Percentiles rank a stretch among this genome's conserved stretches.
phyloP scores from a whole-genome alignment of 768 basidiomycete genomes.

The Pholiota molesta region DNA sequence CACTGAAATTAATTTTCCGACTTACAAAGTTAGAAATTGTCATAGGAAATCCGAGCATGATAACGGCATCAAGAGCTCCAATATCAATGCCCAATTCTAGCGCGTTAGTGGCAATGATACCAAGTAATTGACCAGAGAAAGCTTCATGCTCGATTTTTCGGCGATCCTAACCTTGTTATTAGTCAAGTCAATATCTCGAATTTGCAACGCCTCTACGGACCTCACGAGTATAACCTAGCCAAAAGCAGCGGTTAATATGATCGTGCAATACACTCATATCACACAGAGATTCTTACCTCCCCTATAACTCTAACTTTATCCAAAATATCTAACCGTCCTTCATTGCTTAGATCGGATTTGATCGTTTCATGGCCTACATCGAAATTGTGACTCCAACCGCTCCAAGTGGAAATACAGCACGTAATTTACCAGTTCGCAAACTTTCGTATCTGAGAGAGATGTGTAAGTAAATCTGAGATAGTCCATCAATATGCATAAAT shows the following conservation, averaged over 20 bases:
- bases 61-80: constrained; percentile 84
- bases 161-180: constrained; percentile 51
- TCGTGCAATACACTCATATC: neutral
- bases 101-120: constrained; percentile 89
- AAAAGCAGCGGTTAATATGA: neutral
- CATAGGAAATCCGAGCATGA: constrained; percentile 86
- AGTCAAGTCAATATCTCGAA: neutral
- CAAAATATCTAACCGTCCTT: constrained; percentile 77
- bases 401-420: neutral
- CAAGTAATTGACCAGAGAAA: constrained; percentile 81
- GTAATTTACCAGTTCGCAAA: constrained; percentile 72
- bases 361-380: constrained; percentile 77
- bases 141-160: constrained; percentile 85
- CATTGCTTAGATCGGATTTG: constrained; percentile 67
- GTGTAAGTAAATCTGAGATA: neutral
- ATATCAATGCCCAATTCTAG: constrained; percentile 93
- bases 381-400: too few relatives aligned
- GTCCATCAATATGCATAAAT: neutral
- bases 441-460: constrained; percentile 63
- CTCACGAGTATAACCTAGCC: constrained; percentile 71
- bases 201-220: constrained; percentile 33
- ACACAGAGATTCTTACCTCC: constrained; percentile 55
- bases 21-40: constrained; percentile 80
- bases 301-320: constrained; percentile 77
- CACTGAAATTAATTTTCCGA: constrained; percentile 3